Base-by-base conservation (phyloP, 208 protist genomes). In the Trichomonas vaginalis region DNA sequence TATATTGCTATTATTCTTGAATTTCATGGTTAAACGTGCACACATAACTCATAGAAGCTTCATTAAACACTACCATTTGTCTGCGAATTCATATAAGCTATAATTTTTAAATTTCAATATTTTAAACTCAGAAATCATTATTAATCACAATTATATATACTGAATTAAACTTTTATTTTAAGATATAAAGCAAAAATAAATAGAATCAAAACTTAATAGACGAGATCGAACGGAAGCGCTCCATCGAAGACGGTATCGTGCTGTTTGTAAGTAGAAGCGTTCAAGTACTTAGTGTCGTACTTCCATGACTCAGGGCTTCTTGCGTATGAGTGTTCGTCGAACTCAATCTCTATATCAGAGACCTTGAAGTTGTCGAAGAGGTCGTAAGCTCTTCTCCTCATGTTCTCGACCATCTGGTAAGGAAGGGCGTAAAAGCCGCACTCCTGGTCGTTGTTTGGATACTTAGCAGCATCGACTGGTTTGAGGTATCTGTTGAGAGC, bases 311-410 rank as follows among this genome's bases (percentile, higher is more conserved):
- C 45, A 51, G 86, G 45, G 14, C 14, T 27, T 51, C n/a, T 92
- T 15, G 0, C 0, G 45, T 92, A 92, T 39, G n/a, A 42, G 17
- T 35, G 35, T 39, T 9, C 3, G 0, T 8, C 23, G 35, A 92
- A 92, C 17, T 92, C 86, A 17, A 92, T 9, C 37, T 92, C 45
- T 8, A 92, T 51, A 92, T 92, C 86, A 32, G 45, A 92, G 17
- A 92, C 86, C n/a, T 51, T 92, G 45, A 92, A 92, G 86, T 92
- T 92, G 39, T 92, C 86, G 27, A 92, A 92, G 45, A 92, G 45
- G 27, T 92, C 86, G 14, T 45, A 92, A 17, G 15, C 27, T n/a
- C 40, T 92, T 9, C 86, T 48, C 27, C 45, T 23, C n/a, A 42
- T 45, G 0, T 51, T 51, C n/a, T 92, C 86, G 0, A 92, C 12